Percentiles rank a stretch among this genome's conserved stretches.
These are phyloP conservation scores for Candida vaughaniae DNA, from an alignment of 805 yeast genomes.

Conservation along the genomic window DNA sequence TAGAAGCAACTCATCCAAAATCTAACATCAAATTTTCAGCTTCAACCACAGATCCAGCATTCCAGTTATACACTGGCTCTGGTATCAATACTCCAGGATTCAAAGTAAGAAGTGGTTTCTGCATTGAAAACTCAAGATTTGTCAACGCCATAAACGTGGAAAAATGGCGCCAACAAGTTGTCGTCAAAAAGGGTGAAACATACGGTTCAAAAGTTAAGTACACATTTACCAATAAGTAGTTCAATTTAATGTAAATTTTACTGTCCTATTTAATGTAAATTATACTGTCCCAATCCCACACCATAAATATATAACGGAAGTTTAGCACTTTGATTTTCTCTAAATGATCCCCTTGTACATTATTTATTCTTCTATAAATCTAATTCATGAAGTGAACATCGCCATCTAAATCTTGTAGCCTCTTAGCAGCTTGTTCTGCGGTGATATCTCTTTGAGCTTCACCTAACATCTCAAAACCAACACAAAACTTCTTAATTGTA, in stretches of 20 bases:
- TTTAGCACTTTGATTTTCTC: no score
- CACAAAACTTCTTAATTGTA: conserved; percentile 71
- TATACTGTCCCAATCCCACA: no score
- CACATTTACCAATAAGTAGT: conserved; percentile 10
- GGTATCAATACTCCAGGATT: conserved; percentile 38
- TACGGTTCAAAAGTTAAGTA: conserved; percentile 52
- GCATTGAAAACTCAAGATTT: conserved; percentile 61
- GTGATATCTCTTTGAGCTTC: conserved; percentile 72
- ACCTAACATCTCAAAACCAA: conserved; percentile 68
- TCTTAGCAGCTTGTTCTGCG: conserved; percentile 62
- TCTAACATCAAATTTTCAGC: conserved; percentile 43
- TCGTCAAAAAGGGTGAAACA: conserved; percentile 44
- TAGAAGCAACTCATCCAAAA: conserved; percentile 46
- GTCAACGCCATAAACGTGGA: conserved; percentile 51
- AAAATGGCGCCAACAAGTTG: conserved; percentile 50
- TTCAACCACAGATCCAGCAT: conserved; percentile 61
- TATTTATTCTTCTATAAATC: neutral
- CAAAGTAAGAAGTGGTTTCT: conserved; percentile 51
- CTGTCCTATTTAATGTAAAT: no score
- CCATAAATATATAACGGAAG: no score
- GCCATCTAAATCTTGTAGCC: conserved; percentile 46
- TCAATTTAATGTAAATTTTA: no score
- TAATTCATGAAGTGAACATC: conserved; percentile 31
- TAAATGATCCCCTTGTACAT: no score
- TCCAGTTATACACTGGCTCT: conserved; percentile 66